These are phyloP conservation scores for Rhizopogon sp. DNA, from an alignment of 768 basidiomycete genomes.

Conservation along the genomic window DNA sequence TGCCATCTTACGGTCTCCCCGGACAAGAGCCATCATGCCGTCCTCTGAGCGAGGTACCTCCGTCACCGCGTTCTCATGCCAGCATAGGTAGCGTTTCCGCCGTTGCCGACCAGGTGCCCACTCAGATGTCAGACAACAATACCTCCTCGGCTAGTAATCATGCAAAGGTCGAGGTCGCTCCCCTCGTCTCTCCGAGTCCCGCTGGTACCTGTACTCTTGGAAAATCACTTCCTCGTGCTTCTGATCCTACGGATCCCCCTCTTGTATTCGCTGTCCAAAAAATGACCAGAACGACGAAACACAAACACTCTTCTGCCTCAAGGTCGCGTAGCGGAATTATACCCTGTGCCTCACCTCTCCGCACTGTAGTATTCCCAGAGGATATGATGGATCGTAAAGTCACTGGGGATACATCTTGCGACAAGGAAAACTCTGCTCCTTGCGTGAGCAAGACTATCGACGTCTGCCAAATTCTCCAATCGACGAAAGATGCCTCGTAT, in stretches of 20 bases:
- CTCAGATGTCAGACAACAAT: not conserved
- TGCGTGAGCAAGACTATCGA: not conserved
- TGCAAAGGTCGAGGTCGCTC: not conserved
- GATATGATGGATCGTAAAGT: not conserved
- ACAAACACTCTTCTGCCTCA: constrained; percentile 2
- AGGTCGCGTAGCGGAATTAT: constrained; percentile 9
- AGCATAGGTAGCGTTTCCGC: constrained; percentile 5
- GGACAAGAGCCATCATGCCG: not conserved
- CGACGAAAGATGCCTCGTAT: constrained; percentile 10
- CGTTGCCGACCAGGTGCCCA: not conserved
- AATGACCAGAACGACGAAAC: not conserved
- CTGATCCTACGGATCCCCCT: not conserved
- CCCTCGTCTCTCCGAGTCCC: not conserved
- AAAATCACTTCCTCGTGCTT: not conserved
- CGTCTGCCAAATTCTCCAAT: not conserved
- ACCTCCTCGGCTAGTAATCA: not conserved
- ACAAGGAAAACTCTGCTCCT: not conserved
- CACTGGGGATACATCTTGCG: not conserved
- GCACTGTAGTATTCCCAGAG: not conserved
- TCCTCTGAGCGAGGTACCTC: not conserved
- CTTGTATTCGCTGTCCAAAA: constrained; percentile 2
- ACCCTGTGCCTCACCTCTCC: constrained; percentile 4
- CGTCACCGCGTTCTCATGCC: not conserved
- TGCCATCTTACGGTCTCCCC: constrained; percentile 13
- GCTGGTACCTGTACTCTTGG: not conserved